Conservation (phyloP, 2,329 filamentous ascomycete species). For the Cordyceps fumosorosea region DNA sequence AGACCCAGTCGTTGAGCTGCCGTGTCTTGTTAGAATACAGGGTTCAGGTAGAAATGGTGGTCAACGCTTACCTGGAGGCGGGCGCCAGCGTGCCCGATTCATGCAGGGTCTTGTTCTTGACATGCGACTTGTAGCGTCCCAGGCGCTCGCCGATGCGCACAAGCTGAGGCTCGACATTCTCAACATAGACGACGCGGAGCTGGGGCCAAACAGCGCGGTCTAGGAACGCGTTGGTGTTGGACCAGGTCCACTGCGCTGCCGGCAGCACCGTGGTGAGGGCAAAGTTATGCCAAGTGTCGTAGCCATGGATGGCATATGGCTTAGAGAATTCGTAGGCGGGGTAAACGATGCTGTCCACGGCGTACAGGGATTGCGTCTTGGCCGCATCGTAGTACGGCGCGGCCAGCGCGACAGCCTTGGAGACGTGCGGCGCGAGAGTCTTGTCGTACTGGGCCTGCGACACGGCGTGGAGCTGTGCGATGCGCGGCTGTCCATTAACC, state of each 20-base stretch:
- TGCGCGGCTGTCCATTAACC: slow-evolving; percentile 66
- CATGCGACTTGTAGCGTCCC: slow-evolving; percentile 57
- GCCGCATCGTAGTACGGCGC: slow-evolving; percentile 68
- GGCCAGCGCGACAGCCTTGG: slow-evolving; percentile 49
- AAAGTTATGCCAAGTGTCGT: slow-evolving; percentile 59
- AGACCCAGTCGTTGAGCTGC: slow-evolving; percentile 2
- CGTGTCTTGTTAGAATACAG: background rate
- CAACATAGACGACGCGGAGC: slow-evolving; percentile 70
- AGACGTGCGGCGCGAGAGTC: slow-evolving; percentile 66
- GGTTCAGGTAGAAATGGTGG: background rate
- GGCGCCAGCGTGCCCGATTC: background rate
- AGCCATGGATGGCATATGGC: slow-evolving; percentile 67
- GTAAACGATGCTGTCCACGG: slow-evolving; percentile 65
- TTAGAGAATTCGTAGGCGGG: slow-evolving; percentile 69
- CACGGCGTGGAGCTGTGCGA: slow-evolving; percentile 57
- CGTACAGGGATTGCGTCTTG: slow-evolving; percentile 55
- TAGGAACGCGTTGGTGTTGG: slow-evolving; percentile 62
- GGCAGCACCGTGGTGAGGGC: slow-evolving; percentile 65
- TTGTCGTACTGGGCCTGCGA: slow-evolving; percentile 62
- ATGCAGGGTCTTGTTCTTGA: slow-evolving; percentile 21
- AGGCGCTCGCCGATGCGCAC: slow-evolving; percentile 86
- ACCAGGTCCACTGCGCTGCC: slow-evolving; percentile 63
- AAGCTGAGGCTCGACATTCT: slow-evolving; percentile 93
- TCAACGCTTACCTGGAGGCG: slow-evolving; percentile 16
- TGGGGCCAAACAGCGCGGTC: slow-evolving; percentile 76